Evolutionary conservation across 495 filamentous ascomycete genomes (phyloP).

Genomic region (Ascodesmis nigricans): DNA sequence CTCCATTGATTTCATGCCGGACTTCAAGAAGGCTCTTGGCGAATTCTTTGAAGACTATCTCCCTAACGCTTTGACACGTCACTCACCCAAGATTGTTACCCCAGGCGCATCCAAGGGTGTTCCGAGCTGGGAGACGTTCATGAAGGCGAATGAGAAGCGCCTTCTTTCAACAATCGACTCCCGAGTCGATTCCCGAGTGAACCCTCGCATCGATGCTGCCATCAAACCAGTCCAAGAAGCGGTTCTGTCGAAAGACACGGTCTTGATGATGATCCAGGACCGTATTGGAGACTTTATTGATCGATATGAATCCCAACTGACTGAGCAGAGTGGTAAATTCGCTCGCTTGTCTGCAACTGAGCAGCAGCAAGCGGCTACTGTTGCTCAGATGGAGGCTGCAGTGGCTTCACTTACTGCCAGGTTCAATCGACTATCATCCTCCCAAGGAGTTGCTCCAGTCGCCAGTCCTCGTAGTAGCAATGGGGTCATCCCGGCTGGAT

Average conservation of each 20-base stretch:
- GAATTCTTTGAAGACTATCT: constrained; percentile 11
- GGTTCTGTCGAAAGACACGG: constrained; percentile 10
- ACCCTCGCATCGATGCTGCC: neutral
- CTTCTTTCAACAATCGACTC: constrained; percentile 3
- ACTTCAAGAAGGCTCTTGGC: constrained; percentile 9
- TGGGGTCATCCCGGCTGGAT: too few relatives aligned
- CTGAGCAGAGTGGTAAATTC: too few relatives aligned
- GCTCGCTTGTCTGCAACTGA: too few relatives aligned
- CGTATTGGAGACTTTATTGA: too few relatives aligned
- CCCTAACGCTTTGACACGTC: constrained; percentile 1
- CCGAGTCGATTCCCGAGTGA: neutral
- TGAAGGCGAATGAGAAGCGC: constrained; percentile 12
- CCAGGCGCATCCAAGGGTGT: constrained; percentile 1
- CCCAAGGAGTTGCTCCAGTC: too few relatives aligned
- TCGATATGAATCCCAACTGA: too few relatives aligned
- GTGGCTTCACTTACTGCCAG: too few relatives aligned
- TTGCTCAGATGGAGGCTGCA: too few relatives aligned
- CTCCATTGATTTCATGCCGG: constrained; percentile 6
- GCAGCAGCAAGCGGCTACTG: too few relatives aligned
- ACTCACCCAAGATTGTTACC: neutral
- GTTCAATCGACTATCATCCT: too few relatives aligned
- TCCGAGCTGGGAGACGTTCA: constrained; percentile 15
- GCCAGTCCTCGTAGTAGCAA: too few relatives aligned
- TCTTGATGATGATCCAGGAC: constrained; percentile 11
- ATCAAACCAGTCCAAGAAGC: constrained; percentile 4